Base-by-base conservation (phyloP, 75 land plant genomes). In the Pinus tabuliformis region DNA sequence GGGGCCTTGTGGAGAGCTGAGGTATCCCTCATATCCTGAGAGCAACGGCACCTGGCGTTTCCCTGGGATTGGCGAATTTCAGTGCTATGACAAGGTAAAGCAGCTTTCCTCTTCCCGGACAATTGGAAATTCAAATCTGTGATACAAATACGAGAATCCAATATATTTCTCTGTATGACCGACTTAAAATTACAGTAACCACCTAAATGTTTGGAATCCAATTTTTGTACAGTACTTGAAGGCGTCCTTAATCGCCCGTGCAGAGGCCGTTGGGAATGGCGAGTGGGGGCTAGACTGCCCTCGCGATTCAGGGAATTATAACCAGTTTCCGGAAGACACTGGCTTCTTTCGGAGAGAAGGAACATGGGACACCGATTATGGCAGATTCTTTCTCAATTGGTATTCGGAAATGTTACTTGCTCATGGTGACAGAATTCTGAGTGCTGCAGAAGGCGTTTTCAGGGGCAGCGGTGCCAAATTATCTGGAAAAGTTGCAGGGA, bases 401-500 rank as follows among this genome's bases (percentile, higher is more conserved):
- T 93, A 96, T 84, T 96, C 97, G 9, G 87, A 85, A n/a, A 85
- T 81, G 83, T 90, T 96, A 9, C 79, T 95, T 6, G 76, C 85
- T 1, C 99, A 96, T 70, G 97, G 99, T 3, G 99, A 96, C 73
- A 77, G 80, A 18, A 76, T 96, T 54, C 76, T 96, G 12, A 52
- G 83, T 7, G 83, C 94, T 2, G 99, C 99, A 2, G 79, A 87
- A 58, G 88, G 83, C 26, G 80, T 96, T 12, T 96, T 93, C 84
- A 70, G 79, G 26, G 92, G 91, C 86, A 90, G 92, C 14, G 89
- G 93, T 4, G 86, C 85, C n/a, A 84, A 84, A 30, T 76, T 96
- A 7, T 96, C 99, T 14, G 99, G 86, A 4, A 96, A 93, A 75
- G 91, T 96, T 0, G 99, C 97, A 1, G 99, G 99, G 13, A 96